Evolutionary conservation across 148 eudicot species (phyloP).

Genomic region (Chenopodium suecicum): DNA sequence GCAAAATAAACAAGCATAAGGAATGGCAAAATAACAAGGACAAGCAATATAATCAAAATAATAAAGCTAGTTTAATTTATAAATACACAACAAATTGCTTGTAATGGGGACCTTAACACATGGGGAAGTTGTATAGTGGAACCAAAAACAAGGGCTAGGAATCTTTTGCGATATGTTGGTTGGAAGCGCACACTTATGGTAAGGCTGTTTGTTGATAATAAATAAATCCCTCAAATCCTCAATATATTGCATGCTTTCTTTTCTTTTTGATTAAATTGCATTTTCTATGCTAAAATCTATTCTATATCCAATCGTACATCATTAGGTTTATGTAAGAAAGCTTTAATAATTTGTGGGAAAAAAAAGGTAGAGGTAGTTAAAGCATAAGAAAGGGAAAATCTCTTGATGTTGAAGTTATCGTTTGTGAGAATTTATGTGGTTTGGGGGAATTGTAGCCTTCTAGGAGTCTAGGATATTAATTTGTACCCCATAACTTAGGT

Average conservation of each 20-base stretch:
- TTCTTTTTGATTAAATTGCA: background rate
- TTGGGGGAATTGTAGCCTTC: background rate
- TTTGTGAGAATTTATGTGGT: background rate
- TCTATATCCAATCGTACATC: background rate
- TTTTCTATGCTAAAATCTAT: background rate
- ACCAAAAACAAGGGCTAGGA: conserved; percentile 54
- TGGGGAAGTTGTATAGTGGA: conserved; percentile 53
- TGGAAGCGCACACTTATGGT: conserved; percentile 41
- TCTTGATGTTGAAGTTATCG: conserved; percentile 10
- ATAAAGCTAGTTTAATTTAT: conserved; percentile 6
- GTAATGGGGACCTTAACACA: conserved; percentile 48
- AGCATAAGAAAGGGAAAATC: background rate
- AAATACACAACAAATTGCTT: conserved; percentile 24
- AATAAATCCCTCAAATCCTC: background rate
- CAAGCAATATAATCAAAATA: conserved; percentile 28
- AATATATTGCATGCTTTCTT: conserved; percentile 6
- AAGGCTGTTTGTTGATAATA: conserved; percentile 22
- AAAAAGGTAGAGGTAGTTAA: background rate
- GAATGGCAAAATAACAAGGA: conserved; percentile 12
- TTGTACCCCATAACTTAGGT: no score
- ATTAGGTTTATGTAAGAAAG: background rate
- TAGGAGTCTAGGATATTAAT: no score
- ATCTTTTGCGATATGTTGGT: conserved; percentile 55
- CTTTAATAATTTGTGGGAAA: background rate
- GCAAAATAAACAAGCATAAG: background rate